These are phyloP conservation scores for Wallacemonas collosoma DNA, from an alignment of 208 protist genomes.

Conservation along the genomic window DNA sequence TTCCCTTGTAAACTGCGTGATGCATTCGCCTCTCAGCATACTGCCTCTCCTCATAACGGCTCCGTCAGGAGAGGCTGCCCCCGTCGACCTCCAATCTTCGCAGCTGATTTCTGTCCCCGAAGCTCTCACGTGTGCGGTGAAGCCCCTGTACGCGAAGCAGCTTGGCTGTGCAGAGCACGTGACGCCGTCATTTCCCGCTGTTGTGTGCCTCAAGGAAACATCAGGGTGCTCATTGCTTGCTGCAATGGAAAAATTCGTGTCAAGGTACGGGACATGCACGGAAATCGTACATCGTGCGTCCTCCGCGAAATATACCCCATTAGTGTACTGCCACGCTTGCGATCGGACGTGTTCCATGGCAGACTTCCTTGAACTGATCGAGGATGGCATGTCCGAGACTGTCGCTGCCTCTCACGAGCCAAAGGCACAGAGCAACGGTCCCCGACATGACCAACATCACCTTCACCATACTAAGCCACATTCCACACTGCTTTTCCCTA, in stretches of 20 bases:
- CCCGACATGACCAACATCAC: background rate
- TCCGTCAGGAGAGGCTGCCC: background rate
- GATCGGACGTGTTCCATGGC: background rate
- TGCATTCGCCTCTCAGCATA: conserved; percentile 1
- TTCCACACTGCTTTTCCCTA: background rate
- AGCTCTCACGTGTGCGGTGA: background rate
- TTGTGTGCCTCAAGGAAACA: background rate
- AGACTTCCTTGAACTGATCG: background rate
- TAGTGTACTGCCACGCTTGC: conserved; percentile 9
- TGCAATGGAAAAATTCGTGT: background rate
- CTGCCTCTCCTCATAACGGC: conserved; percentile 6
- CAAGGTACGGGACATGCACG: background rate
- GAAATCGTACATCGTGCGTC: background rate
- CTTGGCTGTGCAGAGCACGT: background rate
- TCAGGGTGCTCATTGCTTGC: background rate
- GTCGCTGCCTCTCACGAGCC: background rate
- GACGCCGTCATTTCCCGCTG: background rate
- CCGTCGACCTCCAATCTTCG: conserved; percentile 2
- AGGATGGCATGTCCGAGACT: conserved; percentile 10
- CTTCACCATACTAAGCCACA: background rate
- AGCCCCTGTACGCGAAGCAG: background rate
- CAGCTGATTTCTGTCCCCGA: background rate
- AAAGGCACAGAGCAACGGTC: background rate
- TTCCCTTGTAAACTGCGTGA: background rate
- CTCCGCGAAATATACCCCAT: background rate